Evolutionary conservation across 306 rosid species (phyloP), one percentile per base, ranked within the genome.

Genomic region (Glycine tomentella): DNA sequence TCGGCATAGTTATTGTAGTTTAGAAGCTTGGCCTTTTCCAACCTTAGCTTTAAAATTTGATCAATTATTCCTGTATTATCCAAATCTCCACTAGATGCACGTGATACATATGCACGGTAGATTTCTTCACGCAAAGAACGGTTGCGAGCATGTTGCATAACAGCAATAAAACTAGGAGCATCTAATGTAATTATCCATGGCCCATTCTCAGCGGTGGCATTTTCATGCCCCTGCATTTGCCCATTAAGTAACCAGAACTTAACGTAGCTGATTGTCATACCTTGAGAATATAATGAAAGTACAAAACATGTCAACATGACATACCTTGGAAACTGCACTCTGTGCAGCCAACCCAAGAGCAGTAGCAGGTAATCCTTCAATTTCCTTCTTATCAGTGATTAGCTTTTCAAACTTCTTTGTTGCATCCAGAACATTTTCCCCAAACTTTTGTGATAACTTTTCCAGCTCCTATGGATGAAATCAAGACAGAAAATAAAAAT

Each of bases 331-430:
- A 33, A 87, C 90, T 31, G 99, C 99, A 53, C 89, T 90, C 77
- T 95, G 98, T 65, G 98, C 96, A 73, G 98, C 98, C 90, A 95
- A 82, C 77, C 97, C 98, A 69, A 95, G 92, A 75, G 99, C 99
- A 56, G 99, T 91, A 70, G 99, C 90, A 67, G 98, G 98, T 81
- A 95, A 84, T 65, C 99, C 99, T 73, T 93, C 96, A 80, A 93
- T 84, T 82, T 87, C 96, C 34, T 89, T 90, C 87, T 90, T 93
- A 79, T 95, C 93, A 1, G 84, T 90, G 77, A 95, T 88, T 63
- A 95, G 83, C 85, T 93, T 91, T 84, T 91, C 99, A 86, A 93
- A 95, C 87, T 93, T 93, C 87, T 95, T 95, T 78, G 99, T 95
- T 44, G 97, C 97, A 77, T 95, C 99, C 84, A 95, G 72, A 73